Evolutionary conservation across 257 asterid species (phyloP).

Genomic region (Striga asiatica): DNA sequence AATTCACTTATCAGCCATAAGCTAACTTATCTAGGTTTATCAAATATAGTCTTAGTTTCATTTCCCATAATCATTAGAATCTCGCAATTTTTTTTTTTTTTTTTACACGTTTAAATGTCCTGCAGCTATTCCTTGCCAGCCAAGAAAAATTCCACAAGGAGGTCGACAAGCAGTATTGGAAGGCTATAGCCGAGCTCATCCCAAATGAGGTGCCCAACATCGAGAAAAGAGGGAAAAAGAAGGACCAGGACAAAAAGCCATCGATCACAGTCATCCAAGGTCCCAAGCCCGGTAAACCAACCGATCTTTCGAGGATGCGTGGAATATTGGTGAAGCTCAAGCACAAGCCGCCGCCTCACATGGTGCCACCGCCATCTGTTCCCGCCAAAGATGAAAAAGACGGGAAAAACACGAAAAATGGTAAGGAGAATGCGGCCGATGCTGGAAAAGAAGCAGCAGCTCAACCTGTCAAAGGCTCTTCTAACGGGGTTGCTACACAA

Average conservation of each 20-base stretch:
- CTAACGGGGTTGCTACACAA: conserved; percentile 29
- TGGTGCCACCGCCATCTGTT: conserved; percentile 89
- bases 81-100: too few relatives aligned
- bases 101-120: too few relatives aligned
- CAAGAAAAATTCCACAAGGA: conserved; percentile 93
- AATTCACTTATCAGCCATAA: too few relatives aligned
- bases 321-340: conserved; percentile 83
- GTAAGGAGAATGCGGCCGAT: conserved; percentile 26
- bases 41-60: too few relatives aligned
- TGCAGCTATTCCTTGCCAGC: conserved; percentile 43
- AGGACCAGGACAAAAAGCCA: conserved; percentile 91
- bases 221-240: conserved; percentile 82
- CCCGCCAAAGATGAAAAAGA: conserved; percentile 57
- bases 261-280: conserved; percentile 78
- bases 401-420: conserved; percentile 23
- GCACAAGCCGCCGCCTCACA: conserved; percentile 91
- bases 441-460: conserved; percentile 26
- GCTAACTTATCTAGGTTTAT: too few relatives aligned
- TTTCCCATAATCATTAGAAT: too few relatives aligned
- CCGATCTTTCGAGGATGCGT: conserved; percentile 96
- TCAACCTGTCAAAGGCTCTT: conserved; percentile 33
- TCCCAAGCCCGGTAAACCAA: conserved; percentile 96
- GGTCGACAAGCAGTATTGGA: conserved; percentile 93
- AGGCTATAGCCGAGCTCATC: conserved; percentile 83
- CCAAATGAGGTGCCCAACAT: conserved; percentile 82